phyloP scores from a whole-genome alignment of 2,329 filamentous ascomycete genomes.

The Colletotrichum ledebouriae region DNA sequence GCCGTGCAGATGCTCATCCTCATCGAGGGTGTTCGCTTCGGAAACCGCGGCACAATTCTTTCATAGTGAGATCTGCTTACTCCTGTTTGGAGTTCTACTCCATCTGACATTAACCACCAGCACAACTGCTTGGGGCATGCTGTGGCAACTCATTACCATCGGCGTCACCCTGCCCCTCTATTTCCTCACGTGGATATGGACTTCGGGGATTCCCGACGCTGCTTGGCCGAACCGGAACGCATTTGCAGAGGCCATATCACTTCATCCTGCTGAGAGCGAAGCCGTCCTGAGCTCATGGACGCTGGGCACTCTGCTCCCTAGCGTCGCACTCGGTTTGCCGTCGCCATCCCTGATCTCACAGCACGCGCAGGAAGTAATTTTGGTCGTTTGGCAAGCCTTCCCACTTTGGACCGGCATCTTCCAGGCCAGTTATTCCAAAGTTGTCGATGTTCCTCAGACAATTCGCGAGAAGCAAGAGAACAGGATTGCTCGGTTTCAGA shows the following conservation, averaged over 20 bases:
- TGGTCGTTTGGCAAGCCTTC: conserved; percentile 46
- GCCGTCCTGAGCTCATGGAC: conserved; percentile 37
- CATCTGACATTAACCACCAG: conserved; percentile 24
- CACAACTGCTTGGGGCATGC: conserved; percentile 44
- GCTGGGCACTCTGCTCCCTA: conserved; percentile 44
- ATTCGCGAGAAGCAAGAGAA: neutral
- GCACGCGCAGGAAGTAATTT: conserved; percentile 41
- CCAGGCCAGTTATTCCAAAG: conserved; percentile 33
- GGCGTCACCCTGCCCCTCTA: conserved; percentile 46
- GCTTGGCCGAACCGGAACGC: neutral
- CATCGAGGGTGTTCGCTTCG: conserved; percentile 43
- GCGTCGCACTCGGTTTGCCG: conserved; percentile 41
- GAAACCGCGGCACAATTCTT: conserved; percentile 43
- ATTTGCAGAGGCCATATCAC: conserved; percentile 36
- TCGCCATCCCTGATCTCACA: conserved; percentile 38
- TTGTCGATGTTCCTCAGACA: neutral
- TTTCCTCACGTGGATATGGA: conserved; percentile 44
- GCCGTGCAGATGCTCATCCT: conserved; percentile 43
- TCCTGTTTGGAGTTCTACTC: neutral
- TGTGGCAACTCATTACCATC: conserved; percentile 45
- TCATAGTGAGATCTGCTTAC: conserved; percentile 37
- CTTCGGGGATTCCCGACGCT: conserved; percentile 42
- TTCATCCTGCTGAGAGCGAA: conserved; percentile 35
- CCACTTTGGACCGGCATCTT: conserved; percentile 42
- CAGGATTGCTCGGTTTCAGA: conserved; percentile 14